Evolutionary conservation across 169 alveolate species (phyloP).

Genomic region (Babesia bovis): DNA sequence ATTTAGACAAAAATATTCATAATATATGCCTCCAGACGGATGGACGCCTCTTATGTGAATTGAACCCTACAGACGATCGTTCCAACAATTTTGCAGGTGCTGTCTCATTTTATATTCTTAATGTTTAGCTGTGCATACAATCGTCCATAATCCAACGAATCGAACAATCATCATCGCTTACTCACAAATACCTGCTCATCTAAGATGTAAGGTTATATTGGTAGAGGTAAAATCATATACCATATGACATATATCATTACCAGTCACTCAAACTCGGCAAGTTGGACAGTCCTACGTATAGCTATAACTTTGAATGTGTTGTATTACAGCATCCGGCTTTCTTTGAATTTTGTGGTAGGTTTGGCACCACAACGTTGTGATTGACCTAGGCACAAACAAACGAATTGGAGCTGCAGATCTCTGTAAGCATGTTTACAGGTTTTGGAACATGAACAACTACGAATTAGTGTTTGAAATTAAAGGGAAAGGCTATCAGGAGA

Average conservation of each 20-base stretch:
- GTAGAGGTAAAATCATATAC: slow-evolving; percentile 46
- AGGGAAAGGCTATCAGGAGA: slow-evolving; percentile 53
- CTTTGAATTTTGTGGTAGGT: slow-evolving; percentile 77
- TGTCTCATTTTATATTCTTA: neutral
- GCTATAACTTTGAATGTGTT: slow-evolving; percentile 65
- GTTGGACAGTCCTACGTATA: slow-evolving; percentile 38
- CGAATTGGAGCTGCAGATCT: slow-evolving; percentile 78
- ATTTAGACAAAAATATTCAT: slow-evolving; percentile 8
- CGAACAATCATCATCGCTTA: slow-evolving; percentile 76
- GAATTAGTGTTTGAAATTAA: slow-evolving; percentile 42
- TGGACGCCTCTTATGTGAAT: slow-evolving; percentile 52
- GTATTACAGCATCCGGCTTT: slow-evolving; percentile 75
- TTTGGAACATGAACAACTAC: slow-evolving; percentile 68
- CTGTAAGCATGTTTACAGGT: slow-evolving; percentile 68
- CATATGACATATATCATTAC: neutral
- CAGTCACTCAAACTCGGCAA: slow-evolving; percentile 41
- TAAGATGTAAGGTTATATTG: slow-evolving; percentile 73
- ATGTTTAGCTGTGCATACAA: slow-evolving; percentile 72
- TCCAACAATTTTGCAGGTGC: slow-evolving; percentile 57
- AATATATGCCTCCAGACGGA: slow-evolving; percentile 35
- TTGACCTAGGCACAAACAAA: slow-evolving; percentile 63
- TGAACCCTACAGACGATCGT: slow-evolving; percentile 40
- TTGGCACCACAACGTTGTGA: neutral
- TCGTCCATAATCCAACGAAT: slow-evolving; percentile 70
- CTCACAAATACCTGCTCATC: slow-evolving; percentile 75